Conservation (phyloP, 192 early-diverging fungal genomes). For the Phlyctochytrium planicorne region DNA sequence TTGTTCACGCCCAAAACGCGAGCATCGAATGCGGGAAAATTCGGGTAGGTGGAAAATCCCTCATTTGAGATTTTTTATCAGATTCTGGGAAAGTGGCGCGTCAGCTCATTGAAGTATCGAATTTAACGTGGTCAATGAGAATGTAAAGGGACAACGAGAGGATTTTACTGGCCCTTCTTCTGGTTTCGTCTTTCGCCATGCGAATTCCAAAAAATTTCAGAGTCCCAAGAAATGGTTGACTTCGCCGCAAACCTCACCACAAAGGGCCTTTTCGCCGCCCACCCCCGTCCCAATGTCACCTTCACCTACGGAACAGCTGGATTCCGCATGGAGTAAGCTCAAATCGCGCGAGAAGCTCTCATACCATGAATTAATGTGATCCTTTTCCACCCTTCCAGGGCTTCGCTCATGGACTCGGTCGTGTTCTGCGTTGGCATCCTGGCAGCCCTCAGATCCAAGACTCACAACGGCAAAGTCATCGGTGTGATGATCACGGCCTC, state of each 20-base stretch:
- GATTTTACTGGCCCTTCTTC: too few species aligned
- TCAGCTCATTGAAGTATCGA: too few species aligned
- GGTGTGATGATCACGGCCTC: conserved; percentile 99
- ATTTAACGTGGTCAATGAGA: too few species aligned
- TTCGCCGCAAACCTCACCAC: neutral
- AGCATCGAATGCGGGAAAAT: too few species aligned
- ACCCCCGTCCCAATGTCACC: neutral
- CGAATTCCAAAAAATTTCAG: too few species aligned
- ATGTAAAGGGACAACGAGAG: too few species aligned
- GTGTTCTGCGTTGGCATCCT: conserved; percentile 91
- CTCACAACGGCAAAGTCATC: conserved; percentile 76
- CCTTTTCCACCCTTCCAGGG: conserved; percentile 42
- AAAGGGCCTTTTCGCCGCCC: neutral
- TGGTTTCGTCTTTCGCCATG: too few species aligned
- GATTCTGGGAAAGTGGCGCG: too few species aligned
- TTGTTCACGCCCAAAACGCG: too few species aligned
- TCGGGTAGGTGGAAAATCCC: too few species aligned
- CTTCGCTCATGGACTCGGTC: conserved; percentile 85
- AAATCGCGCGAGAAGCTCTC: neutral
- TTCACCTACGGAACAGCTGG: conserved; percentile 91
- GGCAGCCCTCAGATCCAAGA: conserved; percentile 88
- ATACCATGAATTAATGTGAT: neutral
- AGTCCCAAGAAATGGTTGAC: conserved; percentile 1
- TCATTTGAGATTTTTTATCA: too few species aligned
- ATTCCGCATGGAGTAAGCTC: conserved; percentile 84